Base-by-base conservation (phyloP, 305 asterid genomes). In the Andrographis paniculata region DNA sequence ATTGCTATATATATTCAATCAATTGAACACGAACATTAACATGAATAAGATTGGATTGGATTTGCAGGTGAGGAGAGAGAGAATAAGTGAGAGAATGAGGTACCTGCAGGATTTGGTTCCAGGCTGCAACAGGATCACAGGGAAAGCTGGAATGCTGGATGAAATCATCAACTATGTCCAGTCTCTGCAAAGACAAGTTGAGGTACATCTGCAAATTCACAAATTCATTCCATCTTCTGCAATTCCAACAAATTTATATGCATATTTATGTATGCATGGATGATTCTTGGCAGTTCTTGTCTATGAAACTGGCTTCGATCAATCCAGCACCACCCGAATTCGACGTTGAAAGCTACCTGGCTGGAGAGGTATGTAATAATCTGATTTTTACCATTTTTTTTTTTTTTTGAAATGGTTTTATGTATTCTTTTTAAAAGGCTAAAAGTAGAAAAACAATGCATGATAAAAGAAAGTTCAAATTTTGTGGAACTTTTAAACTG, bases 121-220 rank as follows among this genome's bases (percentile, higher is more conserved):
- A 0, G 96, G 96, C 14, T 87, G 96, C 75, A 74, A 76, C 55
- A 83, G 76, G 73, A 76, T 87, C 58, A 78, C 87, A 3, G 96
- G 96, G 47, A 87, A 87, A 65, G 94, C 94, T 20, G 91, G 94
- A 30, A 80, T 80, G 91, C 80, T 87, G 0, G 96, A 87, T 21
- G 96, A 87, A 64, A 87, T 83, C 4, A 87, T 87, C 72, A 87
- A 87, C 67, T 87, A 87, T 65, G 93, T 87, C 35, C 94, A 87
- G 60, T 83, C 94, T 33, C 96, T 87, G 47, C 96, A 83, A 65
- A 71, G 82, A 76, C 96, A 87, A 84, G 93, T 87, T 15, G 95
- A 87, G 93, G 96, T 83, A 58, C 2, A 42, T 22, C 4, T n/a
- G n/a, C n/a, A n/a, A n/a, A n/a, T n/a, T n/a, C n/a, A n/a, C n/a